A percentile compares a stretch with the other conserved stretches of the same genome.
These are phyloP conservation scores for Knufia fluminis DNA, from an alignment of 2,329 filamentous ascomycete genomes.

Conservation along the genomic window DNA sequence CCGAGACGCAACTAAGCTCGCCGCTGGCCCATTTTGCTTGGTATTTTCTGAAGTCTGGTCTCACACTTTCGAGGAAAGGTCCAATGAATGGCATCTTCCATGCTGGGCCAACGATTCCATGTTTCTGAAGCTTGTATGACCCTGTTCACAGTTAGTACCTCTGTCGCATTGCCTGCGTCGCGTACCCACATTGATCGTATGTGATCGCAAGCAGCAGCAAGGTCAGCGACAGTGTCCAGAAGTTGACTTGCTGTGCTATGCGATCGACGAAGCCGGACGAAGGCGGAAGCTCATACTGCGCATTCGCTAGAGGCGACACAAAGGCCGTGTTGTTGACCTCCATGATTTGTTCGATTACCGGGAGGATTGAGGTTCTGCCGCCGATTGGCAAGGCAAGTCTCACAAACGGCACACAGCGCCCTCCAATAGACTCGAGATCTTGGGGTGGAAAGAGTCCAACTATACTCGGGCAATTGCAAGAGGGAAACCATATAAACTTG, in stretches of 20 bases:
- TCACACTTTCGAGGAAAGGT: slow-evolving; percentile 85
- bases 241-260: slow-evolving; percentile 34
- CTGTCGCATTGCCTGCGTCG: background rate
- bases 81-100: slow-evolving; percentile 83
- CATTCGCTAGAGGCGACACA: slow-evolving; percentile 58
- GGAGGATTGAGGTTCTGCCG: background rate
- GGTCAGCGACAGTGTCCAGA: slow-evolving; percentile 61
- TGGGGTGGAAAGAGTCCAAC: too few relatives aligned
- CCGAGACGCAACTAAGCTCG: slow-evolving; percentile 88
- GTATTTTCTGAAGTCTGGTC: slow-evolving; percentile 88
- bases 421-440: too few relatives aligned
- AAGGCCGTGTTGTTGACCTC: slow-evolving; percentile 54
- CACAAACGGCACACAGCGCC: too few relatives aligned
- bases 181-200: slow-evolving; percentile 78
- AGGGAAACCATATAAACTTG: too few relatives aligned
- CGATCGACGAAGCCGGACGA: slow-evolving; percentile 16
- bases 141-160: slow-evolving; percentile 40
- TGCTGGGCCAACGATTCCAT: slow-evolving; percentile 62
- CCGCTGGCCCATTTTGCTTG: slow-evolving; percentile 86
- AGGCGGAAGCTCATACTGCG: slow-evolving; percentile 38
- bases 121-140: slow-evolving; percentile 66
- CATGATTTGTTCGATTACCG: background rate
- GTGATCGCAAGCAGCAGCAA: slow-evolving; percentile 61
- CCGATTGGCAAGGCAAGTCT: background rate
- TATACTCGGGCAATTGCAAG: too few relatives aligned